Evolutionary conservation across 345 rosid species (phyloP).

Genomic region (Combretum micranthum): DNA sequence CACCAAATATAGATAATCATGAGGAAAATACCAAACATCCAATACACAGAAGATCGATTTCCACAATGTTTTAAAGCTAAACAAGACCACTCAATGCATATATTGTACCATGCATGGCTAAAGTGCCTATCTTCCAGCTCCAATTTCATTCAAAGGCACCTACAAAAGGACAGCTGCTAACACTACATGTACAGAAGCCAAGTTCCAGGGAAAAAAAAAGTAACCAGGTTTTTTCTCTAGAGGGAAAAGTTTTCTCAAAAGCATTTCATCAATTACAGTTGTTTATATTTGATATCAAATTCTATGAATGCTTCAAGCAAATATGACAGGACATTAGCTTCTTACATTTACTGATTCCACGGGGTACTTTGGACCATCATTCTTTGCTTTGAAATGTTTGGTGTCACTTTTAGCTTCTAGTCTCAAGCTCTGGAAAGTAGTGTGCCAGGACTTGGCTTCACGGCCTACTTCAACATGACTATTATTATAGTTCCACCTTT

Average conservation of each 20-base stretch:
- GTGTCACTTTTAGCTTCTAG: slow-evolving; percentile 39
- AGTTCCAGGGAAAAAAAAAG: not conserved
- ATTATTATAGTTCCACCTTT: slow-evolving; percentile 42
- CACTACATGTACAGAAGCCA: not conserved
- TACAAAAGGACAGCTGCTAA: not conserved
- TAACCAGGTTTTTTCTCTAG: not conserved
- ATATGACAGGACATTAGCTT: not conserved
- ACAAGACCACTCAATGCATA: too few species aligned
- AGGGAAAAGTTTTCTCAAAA: too few species aligned
- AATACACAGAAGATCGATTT: too few species aligned
- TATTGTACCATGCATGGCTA: too few species aligned
- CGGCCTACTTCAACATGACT: slow-evolving; percentile 38
- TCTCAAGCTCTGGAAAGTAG: slow-evolving; percentile 55
- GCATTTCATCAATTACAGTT: too few species aligned
- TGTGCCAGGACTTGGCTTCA: slow-evolving; percentile 92
- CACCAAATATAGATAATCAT: too few species aligned
- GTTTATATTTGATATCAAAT: too few species aligned
- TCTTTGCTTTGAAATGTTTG: slow-evolving; percentile 36
- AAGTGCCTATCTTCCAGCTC: too few species aligned
- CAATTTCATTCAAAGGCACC: too few species aligned
- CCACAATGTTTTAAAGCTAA: too few species aligned
- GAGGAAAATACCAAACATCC: too few species aligned
- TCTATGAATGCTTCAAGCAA: too few species aligned
- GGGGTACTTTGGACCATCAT: slow-evolving; percentile 38
- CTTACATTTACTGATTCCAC: slow-evolving; percentile 75